A percentile compares a stretch with the other conserved stretches of the same genome.
phyloP scores from a whole-genome alignment of 1,284 basidiomycete genomes.

The Porodaedalea pini region DNA sequence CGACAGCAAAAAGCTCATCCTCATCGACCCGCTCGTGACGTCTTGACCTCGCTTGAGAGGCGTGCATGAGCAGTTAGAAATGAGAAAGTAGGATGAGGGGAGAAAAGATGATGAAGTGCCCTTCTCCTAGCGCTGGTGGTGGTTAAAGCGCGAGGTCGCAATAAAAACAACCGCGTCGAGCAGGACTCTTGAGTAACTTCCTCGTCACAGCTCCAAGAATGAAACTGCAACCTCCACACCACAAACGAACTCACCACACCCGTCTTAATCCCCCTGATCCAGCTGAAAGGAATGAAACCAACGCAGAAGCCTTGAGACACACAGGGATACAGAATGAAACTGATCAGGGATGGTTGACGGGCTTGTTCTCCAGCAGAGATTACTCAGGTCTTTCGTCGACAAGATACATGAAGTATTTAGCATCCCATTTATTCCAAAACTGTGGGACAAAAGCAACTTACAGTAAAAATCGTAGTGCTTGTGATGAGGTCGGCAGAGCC shows the following conservation, averaged over 20 bases:
- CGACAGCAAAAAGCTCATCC: conserved; percentile 45
- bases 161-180: background rate
- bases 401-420: background rate
- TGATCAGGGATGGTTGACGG: background rate
- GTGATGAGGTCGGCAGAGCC: background rate
- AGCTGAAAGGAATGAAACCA: background rate
- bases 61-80: conserved; percentile 43
- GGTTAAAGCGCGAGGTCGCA: background rate
- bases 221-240: background rate
- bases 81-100: background rate
- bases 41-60: conserved; percentile 45
- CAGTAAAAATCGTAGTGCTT: background rate
- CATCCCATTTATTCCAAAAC: background rate
- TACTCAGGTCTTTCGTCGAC: too few relatives aligned
- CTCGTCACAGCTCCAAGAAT: conserved; percentile 1
- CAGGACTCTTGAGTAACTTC: background rate
- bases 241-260: background rate
- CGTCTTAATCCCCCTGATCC: background rate
- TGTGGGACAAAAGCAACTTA: background rate
- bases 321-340: background rate
- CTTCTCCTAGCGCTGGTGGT: conserved; percentile 24
- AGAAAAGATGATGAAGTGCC: conserved; percentile 18
- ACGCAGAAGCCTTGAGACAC: background rate
- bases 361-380: background rate
- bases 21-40: conserved; percentile 42